Evolutionary conservation across 73 alveolate genomes (phyloP), one percentile per base, ranked within the genome.

Genomic region (Breviolum minutum): DNA sequence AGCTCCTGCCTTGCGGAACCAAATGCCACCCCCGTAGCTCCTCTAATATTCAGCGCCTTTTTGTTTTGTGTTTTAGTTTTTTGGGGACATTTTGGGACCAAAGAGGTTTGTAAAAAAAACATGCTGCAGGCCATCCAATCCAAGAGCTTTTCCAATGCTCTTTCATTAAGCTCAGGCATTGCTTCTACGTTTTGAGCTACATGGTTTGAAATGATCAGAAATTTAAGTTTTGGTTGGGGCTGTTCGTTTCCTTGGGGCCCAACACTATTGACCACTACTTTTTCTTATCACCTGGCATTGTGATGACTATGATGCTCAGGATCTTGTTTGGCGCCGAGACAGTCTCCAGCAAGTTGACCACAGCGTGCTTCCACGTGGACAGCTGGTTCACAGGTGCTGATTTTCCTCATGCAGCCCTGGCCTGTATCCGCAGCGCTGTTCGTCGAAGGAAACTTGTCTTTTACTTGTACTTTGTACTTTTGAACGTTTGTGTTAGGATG

Each of bases 331-430:
- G 91, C 7, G 91, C 73, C 22, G 73, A 82, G 24, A 54, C 71
- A 32, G 91, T 82, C 22, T 4, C 13, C 8, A 19, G 9, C 8
- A 17, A 60, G 60, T 14, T 82, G 91, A 5, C 40, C 74, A 17
- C 8, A 7, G 71, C 91, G 40, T 19, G 29, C 27, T 17, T 82
- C 91, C 91, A 61, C 91, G 22, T 82, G 30, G 91, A 82, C 54
- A 82, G 91, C 54, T 82, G 30, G 60, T 82, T 82, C 24, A 82
- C 91, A 4, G 91, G 91, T 2, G 91, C 71, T 6, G 91, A 82
- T 20, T 82, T 82, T 60, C 91, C 91, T 7, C 91, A 82, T 60
- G 91, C 24, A 3, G 91, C 91, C 22, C 19, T 82, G 91, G 73
- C 2, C 22, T 22, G 6, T 24, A 82, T 82, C 24, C 7, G 19